Evolutionary conservation across 176 grass and related monocot genomes (phyloP).

Genomic region (Poa annua): DNA sequence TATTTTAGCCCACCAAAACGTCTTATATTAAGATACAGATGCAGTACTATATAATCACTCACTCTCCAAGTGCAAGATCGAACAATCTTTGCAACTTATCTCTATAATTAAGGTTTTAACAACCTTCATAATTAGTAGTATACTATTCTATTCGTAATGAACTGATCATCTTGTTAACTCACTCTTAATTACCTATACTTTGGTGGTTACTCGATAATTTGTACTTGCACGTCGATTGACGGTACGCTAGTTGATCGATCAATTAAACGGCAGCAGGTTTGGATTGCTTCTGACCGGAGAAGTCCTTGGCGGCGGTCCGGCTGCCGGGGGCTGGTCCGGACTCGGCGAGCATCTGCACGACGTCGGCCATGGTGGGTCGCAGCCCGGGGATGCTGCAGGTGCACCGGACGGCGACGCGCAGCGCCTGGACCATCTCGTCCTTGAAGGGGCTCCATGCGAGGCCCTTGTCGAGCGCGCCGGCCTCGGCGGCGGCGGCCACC

Average conservation of each 20-base stretch:
- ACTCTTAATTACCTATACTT: no score
- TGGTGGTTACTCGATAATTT: background rate
- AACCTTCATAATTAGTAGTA: no score
- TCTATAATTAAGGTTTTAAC: background rate
- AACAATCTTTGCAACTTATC: conserved; percentile 51
- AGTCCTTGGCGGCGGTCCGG: conserved; percentile 15
- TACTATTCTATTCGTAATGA: no score
- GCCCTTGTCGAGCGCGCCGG: conserved; percentile 65
- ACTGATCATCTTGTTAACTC: no score
- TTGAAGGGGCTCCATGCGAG: conserved; percentile 73
- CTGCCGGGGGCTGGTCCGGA: conserved; percentile 29
- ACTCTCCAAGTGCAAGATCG: conserved; percentile 35
- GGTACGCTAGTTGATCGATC: background rate
- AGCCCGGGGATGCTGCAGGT: conserved; percentile 68
- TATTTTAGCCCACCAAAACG: no score
- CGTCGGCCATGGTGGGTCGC: conserved; percentile 93
- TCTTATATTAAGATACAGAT: no score
- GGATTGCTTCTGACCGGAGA: background rate
- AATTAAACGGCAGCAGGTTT: conserved; percentile 14
- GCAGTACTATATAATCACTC: background rate
- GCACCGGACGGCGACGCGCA: conserved; percentile 78
- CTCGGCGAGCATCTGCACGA: conserved; percentile 86
- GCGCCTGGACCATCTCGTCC: conserved; percentile 80
- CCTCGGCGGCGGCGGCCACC: conserved; percentile 50
- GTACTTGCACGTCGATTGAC: background rate